phyloP scores from a whole-genome alignment of 768 basidiomycete species.

The Suillus subluteus region DNA sequence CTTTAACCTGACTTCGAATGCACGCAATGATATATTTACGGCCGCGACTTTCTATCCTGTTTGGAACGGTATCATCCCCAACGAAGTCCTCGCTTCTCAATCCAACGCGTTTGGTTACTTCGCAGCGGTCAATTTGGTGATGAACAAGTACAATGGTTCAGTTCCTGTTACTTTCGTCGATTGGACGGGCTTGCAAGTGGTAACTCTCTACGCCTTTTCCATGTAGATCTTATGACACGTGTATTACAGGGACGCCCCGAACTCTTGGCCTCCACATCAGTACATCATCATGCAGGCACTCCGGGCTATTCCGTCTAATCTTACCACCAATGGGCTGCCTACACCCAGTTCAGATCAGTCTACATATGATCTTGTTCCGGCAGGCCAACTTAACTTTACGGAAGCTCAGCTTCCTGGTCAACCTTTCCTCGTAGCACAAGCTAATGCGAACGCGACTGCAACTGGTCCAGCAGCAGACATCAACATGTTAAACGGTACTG shows the following conservation, averaged over 20 bases:
- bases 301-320: slow-evolving; percentile 68
- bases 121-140: slow-evolving; percentile 71
- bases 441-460: slow-evolving; percentile 49
- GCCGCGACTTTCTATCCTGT: slow-evolving; percentile 81
- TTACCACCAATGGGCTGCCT: slow-evolving; percentile 63
- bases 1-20: slow-evolving; percentile 74
- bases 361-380: slow-evolving; percentile 69
- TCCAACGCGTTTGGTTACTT: slow-evolving; percentile 74
- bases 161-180: slow-evolving; percentile 79
- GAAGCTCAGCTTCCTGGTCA: slow-evolving; percentile 77
- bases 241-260: slow-evolving; percentile 74
- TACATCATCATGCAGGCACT: slow-evolving; percentile 83
- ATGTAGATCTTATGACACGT: background rate
- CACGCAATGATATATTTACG: slow-evolving; percentile 69
- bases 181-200: slow-evolving; percentile 81
- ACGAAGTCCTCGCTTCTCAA: slow-evolving; percentile 59
- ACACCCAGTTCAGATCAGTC: slow-evolving; percentile 52
- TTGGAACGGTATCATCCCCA: slow-evolving; percentile 86
- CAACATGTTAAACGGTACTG: slow-evolving; percentile 55
- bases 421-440: slow-evolving; percentile 40
- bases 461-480: slow-evolving; percentile 63
- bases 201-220: slow-evolving; percentile 27
- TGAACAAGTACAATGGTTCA: slow-evolving; percentile 88
- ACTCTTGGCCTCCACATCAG: slow-evolving; percentile 86
- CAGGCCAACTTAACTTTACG: slow-evolving; percentile 79